phyloP scores from a whole-genome alignment of 2,329 filamentous ascomycete genomes.

The Myotisia sp. region DNA sequence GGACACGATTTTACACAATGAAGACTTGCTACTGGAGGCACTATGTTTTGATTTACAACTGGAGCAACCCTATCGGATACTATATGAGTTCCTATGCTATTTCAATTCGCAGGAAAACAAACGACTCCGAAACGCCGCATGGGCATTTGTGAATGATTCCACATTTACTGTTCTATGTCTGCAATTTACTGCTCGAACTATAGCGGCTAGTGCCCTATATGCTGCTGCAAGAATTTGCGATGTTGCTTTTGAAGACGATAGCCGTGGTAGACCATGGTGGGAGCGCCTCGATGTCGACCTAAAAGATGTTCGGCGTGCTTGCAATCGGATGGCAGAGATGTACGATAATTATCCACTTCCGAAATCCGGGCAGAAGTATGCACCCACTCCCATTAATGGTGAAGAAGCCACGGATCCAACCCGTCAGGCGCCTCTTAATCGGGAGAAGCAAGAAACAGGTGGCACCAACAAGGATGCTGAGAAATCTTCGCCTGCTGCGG shows the following conservation, averaged over 20 bases:
- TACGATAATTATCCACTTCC: conserved; percentile 33
- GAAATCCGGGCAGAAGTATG: conserved; percentile 31
- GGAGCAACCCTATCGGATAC: conserved; percentile 70
- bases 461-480: not conserved
- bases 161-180: conserved; percentile 74
- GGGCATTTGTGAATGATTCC: conserved; percentile 88
- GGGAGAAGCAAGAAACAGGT: conserved; percentile 7
- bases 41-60: conserved; percentile 89
- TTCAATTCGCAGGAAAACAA: conserved; percentile 67
- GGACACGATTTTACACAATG: conserved; percentile 81
- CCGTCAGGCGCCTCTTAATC: conserved; percentile 11
- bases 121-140: conserved; percentile 66
- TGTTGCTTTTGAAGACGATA: conserved; percentile 58
- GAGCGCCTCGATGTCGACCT: conserved; percentile 58
- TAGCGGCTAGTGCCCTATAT: conserved; percentile 75
- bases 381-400: conserved; percentile 20
- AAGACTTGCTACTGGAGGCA: conserved; percentile 81
- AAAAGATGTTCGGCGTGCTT: conserved; percentile 54
- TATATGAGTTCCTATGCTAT: conserved; percentile 66
- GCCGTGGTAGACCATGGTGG: conserved; percentile 76
- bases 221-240: conserved; percentile 65
- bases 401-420: conserved; percentile 25
- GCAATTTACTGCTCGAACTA: conserved; percentile 61
- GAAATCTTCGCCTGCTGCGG: conserved; percentile 8
- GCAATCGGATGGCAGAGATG: conserved; percentile 55